Evolutionary conservation across 2,329 filamentous ascomycete genomes (phyloP).

Genomic region (Cercospora citrullina): DNA sequence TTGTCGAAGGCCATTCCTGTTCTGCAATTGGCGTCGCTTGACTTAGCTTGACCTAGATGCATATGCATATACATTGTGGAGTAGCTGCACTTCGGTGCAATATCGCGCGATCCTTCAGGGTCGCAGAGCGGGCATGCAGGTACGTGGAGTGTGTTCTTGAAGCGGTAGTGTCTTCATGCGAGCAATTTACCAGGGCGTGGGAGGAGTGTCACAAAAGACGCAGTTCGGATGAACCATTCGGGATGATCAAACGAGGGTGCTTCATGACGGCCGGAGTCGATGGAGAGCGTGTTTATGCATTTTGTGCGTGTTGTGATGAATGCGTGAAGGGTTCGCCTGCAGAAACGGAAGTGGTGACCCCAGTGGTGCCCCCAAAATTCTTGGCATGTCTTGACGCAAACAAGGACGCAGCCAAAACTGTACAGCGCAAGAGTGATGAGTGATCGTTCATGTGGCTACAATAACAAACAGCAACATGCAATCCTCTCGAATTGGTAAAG

Average conservation of each 20-base stretch:
- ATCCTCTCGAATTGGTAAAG: neutral
- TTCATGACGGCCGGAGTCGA: neutral
- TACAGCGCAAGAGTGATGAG: neutral
- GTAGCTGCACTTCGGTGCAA: slow-evolving; percentile 7
- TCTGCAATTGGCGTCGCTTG: slow-evolving; percentile 10
- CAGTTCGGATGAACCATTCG: neutral
- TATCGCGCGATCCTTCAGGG: slow-evolving; percentile 1
- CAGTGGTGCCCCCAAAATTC: neutral
- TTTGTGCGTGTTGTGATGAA: neutral
- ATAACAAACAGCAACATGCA: too few species aligned
- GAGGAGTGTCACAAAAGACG: neutral
- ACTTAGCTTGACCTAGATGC: neutral
- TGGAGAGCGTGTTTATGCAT: neutral
- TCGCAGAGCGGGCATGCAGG: neutral
- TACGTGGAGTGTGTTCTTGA: neutral
- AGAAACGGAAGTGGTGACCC: neutral
- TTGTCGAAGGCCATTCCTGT: neutral
- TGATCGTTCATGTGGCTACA: neutral
- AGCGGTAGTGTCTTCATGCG: neutral
- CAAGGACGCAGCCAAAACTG: neutral
- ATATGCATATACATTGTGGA: neutral
- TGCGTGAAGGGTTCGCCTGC: neutral
- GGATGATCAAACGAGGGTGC: neutral
- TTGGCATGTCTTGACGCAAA: neutral
- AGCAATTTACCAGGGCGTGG: neutral